Percentiles rank a stretch among this genome's conserved stretches.
Conservation (phyloP, 2,329 filamentous ascomycete genomes). For the Talaromyces sp. region DNA sequence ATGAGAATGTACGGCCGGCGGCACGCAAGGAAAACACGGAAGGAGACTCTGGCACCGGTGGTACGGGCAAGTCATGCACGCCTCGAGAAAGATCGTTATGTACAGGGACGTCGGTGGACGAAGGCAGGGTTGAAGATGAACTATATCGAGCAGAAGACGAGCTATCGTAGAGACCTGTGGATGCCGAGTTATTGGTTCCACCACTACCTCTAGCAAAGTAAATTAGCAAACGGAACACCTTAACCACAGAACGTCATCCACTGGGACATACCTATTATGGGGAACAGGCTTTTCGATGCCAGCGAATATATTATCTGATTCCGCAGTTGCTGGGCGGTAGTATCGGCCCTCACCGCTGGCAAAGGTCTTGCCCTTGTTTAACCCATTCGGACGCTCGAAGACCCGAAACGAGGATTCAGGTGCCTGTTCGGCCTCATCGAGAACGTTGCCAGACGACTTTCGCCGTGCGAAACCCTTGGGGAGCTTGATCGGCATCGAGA, state of each 20-base stretch:
- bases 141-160: slow-evolving; percentile 54
- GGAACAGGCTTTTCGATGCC: slow-evolving; percentile 34
- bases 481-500: slow-evolving; percentile 55
- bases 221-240: slow-evolving; percentile 21
- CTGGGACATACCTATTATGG: slow-evolving; percentile 34
- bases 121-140: slow-evolving; percentile 57
- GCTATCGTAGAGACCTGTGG: slow-evolving; percentile 47
- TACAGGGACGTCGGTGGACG: slow-evolving; percentile 50
- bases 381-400: slow-evolving; percentile 49
- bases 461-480: slow-evolving; percentile 55
- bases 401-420: slow-evolving; percentile 54
- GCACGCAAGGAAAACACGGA: slow-evolving; percentile 44
- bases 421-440: slow-evolving; percentile 48
- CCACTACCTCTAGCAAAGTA: slow-evolving; percentile 47
- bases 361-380: slow-evolving; percentile 41
- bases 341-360: slow-evolving; percentile 40
- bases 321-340: slow-evolving; percentile 36
- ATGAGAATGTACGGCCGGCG: slow-evolving; percentile 55
- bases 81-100: slow-evolving; percentile 41
- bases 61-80: slow-evolving; percentile 43
- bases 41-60: slow-evolving; percentile 40
- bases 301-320: slow-evolving; percentile 43
- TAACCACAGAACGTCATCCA: slow-evolving; percentile 14
- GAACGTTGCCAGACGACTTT: slow-evolving; percentile 55
- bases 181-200: slow-evolving; percentile 49